Evolutionary conservation across 257 asterid genomes (phyloP), one percentile per base, ranked within the genome.

Genomic region (Salvia hispanica): DNA sequence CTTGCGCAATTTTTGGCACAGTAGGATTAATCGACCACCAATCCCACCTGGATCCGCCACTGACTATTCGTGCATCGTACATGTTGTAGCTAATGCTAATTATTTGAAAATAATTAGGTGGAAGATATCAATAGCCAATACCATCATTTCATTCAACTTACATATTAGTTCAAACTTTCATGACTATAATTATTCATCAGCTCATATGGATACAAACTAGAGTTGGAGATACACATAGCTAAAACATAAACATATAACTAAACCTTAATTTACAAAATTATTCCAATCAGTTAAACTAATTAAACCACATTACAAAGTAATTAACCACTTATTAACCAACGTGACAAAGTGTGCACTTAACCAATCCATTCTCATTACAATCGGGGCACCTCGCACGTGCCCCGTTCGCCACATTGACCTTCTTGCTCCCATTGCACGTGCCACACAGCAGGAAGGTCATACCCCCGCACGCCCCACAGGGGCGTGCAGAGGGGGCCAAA

Each of bases 361-460:
- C 67, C 75, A 88, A 65, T 56, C 97, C 97, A 82, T 88, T 91
- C 46, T 84, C 94, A 64, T 91, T 91, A 58, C 98, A 91, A n/a
- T 78, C 83, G 28, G 77, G 76, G 43, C 98, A 89, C 72, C 82
- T 82, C 7, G 56, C 21, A 4, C 67, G 36, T 1, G 11, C 2
- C 39, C 18, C 81, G 12, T 42, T 57, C 45, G 31, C 31, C 31
- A 1, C 79, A 42, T 15, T 15, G 64, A 81, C 62, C 61, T 80
- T 89, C 53, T 89, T 71, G 57, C 98, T 84, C 7, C 98, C 96
- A 9, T 71, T 75, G 13, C 98, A 91, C 16, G 33, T 64, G 10
- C 61, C 43, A 52, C 96, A 91, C 74, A 89, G 9, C 40, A 86
- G 69, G 52, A 91, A 91, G 9, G 83, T 54, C 48, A 88, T 65